These are phyloP conservation scores for Sapria himalayana DNA, from an alignment of 345 rosid species.

Conservation along the genomic window DNA sequence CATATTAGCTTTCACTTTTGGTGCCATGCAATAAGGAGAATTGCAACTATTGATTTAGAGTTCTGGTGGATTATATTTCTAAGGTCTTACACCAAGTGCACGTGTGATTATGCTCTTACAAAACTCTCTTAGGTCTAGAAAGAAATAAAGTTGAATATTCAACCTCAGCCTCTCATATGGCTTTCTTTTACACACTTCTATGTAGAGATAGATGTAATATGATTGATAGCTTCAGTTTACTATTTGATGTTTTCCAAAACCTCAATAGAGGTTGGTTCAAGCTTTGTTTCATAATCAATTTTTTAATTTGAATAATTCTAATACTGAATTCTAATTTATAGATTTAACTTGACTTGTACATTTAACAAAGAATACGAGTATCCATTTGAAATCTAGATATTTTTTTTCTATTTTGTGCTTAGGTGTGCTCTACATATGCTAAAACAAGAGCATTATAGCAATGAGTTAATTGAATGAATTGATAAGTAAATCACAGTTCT, in stretches of 20 bases:
- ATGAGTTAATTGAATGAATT: constrained; percentile 29
- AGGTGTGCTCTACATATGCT: constrained; percentile 37
- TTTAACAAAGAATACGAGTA: constrained; percentile 22
- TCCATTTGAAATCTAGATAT: constrained; percentile 41
- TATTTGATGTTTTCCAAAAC: not conserved
- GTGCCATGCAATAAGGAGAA: constrained; percentile 42
- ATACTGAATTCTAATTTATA: not conserved
- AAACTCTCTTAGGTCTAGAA: constrained; percentile 31
- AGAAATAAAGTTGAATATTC: constrained; percentile 34
- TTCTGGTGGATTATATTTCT: constrained; percentile 59
- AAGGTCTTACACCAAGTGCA: constrained; percentile 31
- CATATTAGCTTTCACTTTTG: constrained; percentile 25
- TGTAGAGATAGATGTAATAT: constrained; percentile 47
- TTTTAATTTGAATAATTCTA: not conserved
- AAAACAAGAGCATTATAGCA: constrained; percentile 29
- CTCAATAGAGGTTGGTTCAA: not conserved
- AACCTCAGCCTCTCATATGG: constrained; percentile 34
- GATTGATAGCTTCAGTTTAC: constrained; percentile 34
- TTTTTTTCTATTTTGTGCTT: constrained; percentile 33
- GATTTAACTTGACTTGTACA: constrained; percentile 1
- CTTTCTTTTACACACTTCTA: constrained; percentile 37
- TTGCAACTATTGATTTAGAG: constrained; percentile 47
- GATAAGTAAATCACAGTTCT: constrained; percentile 28
- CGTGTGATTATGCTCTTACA: constrained; percentile 22
- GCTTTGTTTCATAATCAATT: not conserved